A percentile compares a stretch with the other conserved stretches of the same genome.
phyloP scores from a whole-genome alignment of 306 rosid genomes.

The barrel medic (Medicago truncatula) region MtrunA17r5.0-ANR NC_053048.1:6945001-6945500 shows the following conservation, averaged over 20 bases:
- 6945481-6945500: constrained; percentile 30
- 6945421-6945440: constrained; percentile 98
- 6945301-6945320: constrained; percentile 99
- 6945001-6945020: constrained; percentile 93
- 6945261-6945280: constrained; percentile 99
- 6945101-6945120: constrained; percentile 99
- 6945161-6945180: constrained; percentile 24
- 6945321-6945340: constrained; percentile 90
- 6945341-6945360: constrained; percentile 98
- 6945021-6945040: constrained; percentile 97
- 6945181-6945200: constrained; percentile 13
- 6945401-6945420: constrained; percentile 97
- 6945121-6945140: constrained; percentile 97
- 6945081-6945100: constrained; percentile 95
- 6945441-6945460: constrained; percentile 82
- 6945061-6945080: constrained; percentile 99
- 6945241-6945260: constrained; percentile 99
- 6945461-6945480: constrained; percentile 36
- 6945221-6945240: constrained; percentile 81
- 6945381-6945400: constrained; percentile 99
- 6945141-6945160: constrained; percentile 24
- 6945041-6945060: constrained; percentile 98
- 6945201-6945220: constrained; percentile 31
- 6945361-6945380: constrained; percentile 96
- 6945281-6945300: constrained; percentile 99